Evolutionary conservation across 2,329 filamentous ascomycete genomes (phyloP).

Genomic region (Rasamsonia emersonii): DNA sequence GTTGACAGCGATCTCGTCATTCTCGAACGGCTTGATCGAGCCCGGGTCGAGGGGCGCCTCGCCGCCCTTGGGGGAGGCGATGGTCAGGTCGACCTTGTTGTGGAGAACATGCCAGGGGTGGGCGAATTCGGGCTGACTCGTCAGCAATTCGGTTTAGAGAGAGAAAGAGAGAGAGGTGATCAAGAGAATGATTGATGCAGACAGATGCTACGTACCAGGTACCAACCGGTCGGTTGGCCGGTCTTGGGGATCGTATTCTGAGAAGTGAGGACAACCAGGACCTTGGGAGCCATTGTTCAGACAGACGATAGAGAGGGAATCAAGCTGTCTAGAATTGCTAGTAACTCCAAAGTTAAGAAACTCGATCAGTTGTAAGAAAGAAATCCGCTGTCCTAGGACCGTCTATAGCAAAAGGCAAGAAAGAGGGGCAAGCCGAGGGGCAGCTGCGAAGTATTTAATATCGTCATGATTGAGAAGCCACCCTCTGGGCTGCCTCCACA

Average conservation of each 20-base stretch:
- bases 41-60: constrained; percentile 52
- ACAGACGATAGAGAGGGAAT: not conserved
- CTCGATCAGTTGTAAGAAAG: too few relatives aligned
- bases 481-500: too few relatives aligned
- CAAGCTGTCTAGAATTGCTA: too few relatives aligned
- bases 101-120: constrained; percentile 55
- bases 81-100: constrained; percentile 45
- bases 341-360: too few relatives aligned
- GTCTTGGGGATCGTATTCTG: constrained; percentile 38
- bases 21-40: constrained; percentile 48
- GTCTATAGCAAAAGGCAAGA: too few relatives aligned
- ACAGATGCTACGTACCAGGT: constrained; percentile 45
- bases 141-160: not conserved
- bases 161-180: too few relatives aligned
- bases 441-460: too few relatives aligned
- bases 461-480: too few relatives aligned
- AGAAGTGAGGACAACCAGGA: constrained; percentile 65
- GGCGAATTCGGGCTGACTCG: constrained; percentile 47
- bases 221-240: constrained; percentile 58
- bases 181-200: too few relatives aligned
- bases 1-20: constrained; percentile 43
- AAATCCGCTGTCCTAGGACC: too few relatives aligned
- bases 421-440: too few relatives aligned
- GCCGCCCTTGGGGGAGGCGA: constrained; percentile 57
- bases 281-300: constrained; percentile 38